Evolutionary conservation across 1,139 yeast genomes (phyloP), one percentile per base, ranked within the genome.

Genomic region (Pichia sp.): DNA sequence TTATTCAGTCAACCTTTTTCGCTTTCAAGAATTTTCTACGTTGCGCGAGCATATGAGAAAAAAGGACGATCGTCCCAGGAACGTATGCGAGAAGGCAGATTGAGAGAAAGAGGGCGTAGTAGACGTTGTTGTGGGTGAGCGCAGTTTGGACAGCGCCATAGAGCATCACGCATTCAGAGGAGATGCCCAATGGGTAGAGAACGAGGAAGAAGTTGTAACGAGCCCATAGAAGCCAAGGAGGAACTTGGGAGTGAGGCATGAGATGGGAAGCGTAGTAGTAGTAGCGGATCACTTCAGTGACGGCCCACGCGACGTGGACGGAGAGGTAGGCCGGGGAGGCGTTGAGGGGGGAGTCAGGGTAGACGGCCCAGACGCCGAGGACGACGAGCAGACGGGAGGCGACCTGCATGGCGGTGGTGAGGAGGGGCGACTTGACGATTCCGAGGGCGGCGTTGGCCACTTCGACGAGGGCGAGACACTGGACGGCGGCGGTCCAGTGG

Each of bases 31-130:
- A 4, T 79, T 84, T 73, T 83, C 84, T 68, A 71, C 77, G 73
- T 98, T 93, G 98, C 61, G 77, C 81, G 64, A 93, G 76, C 96
- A 93, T 93, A 67, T 95, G 93, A 19, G 87, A 76, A 72, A 82
- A 93, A 65, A 93, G 76, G 64, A 84, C 79, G 67, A 88, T 90
- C 67, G 91, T 81, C 0, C 97, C 96, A 8, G 98, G 97, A 46
- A 84, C 74, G 66, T 91, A 93, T 22, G 84, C 75, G 43, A 80
- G 68, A 70, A 93, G 74, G 50, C 45, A 22, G 13, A 52, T 9
- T 4, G 45, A 29, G 3, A 55, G 46, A 29, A 56, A 55, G n/a
- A 52, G n/a, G 6, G 57, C 55, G 39, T 55, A 56, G 25, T 36
- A 19, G 25, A 36, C 25, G 25, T 36, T 18, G 41, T 19, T 11